Percentiles rank a stretch among this genome's conserved stretches.
These are phyloP conservation scores for Vicia sativa DNA, from an alignment of 306 rosid species.

Conservation along the genomic window DNA sequence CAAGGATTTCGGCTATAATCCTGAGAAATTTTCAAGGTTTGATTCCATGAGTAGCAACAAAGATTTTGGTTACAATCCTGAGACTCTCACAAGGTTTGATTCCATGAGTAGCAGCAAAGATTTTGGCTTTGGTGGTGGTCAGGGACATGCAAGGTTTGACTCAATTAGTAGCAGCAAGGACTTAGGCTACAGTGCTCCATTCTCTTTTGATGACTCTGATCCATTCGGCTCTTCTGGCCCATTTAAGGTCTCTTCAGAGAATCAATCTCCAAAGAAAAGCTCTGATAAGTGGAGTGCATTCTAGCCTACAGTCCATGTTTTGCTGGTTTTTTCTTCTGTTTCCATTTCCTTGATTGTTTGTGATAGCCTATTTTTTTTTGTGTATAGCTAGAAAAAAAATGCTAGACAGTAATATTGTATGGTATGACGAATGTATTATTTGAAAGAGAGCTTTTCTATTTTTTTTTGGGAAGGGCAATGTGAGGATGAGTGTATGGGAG, in stretches of 20 bases:
- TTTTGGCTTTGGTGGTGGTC: constrained; percentile 48
- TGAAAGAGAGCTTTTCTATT: constrained; percentile 31
- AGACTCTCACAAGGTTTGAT: constrained; percentile 52
- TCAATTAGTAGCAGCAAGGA: constrained; percentile 68
- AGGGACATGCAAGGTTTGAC: constrained; percentile 67
- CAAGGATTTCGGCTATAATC: constrained; percentile 55
- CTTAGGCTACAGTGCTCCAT: constrained; percentile 57
- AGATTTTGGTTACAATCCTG: constrained; percentile 54
- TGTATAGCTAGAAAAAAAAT: constrained; percentile 64
- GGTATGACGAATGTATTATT: constrained; percentile 51
- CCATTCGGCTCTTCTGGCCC: constrained; percentile 90
- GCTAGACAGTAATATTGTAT: constrained; percentile 42
- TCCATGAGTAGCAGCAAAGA: constrained; percentile 65
- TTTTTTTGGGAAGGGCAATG: constrained; percentile 12
- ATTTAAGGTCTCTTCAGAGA: constrained; percentile 78
- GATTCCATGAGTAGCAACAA: constrained; percentile 62
- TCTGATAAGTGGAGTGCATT: constrained; percentile 89
- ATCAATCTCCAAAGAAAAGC: constrained; percentile 63
- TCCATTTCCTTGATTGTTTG: constrained; percentile 49
- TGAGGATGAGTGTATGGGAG: constrained; percentile 19
- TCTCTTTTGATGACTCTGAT: constrained; percentile 78
- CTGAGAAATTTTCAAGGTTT: constrained; percentile 48
- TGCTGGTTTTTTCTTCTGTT: constrained; percentile 33
- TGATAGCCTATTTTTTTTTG: constrained; percentile 60
- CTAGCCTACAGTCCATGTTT: constrained; percentile 45